phyloP scores from a whole-genome alignment of 345 rosid genomes.

The Trapa incisa region DNA sequence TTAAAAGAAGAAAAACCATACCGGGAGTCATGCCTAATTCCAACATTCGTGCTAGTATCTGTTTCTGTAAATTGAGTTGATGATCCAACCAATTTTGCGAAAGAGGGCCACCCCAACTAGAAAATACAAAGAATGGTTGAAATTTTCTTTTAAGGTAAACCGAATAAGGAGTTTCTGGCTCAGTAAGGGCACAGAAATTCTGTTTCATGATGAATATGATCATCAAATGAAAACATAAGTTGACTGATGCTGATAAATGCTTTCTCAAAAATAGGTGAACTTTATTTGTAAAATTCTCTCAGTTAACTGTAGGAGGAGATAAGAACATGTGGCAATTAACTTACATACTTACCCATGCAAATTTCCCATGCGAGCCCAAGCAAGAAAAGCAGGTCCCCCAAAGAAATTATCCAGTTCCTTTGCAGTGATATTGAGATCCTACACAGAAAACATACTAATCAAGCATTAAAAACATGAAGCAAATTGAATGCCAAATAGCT shows the following conservation, averaged over 20 bases:
- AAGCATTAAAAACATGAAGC: background rate
- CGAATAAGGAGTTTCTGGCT: background rate
- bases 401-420: constrained; percentile 71
- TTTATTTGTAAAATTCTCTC: no score
- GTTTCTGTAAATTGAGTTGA: constrained; percentile 70
- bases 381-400: constrained; percentile 97
- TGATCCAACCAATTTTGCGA: constrained; percentile 71
- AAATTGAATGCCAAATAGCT: background rate
- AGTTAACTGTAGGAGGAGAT: background rate
- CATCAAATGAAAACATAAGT: background rate
- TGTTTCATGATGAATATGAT: background rate
- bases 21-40: constrained; percentile 98
- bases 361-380: constrained; percentile 99
- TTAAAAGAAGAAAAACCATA: constrained; percentile 10
- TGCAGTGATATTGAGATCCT: constrained; percentile 61
- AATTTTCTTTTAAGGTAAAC: constrained; percentile 3
- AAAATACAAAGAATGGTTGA: constrained; percentile 7
- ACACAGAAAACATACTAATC: constrained; percentile 12
- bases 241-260: background rate
- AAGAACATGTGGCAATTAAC: background rate
- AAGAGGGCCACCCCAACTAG: constrained; percentile 94
- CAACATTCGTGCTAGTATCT: constrained; percentile 68
- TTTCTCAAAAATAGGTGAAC: background rate
- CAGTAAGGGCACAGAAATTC: background rate
- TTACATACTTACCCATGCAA: constrained; percentile 57